Evolutionary conservation across 1,284 basidiomycete genomes (phyloP), one percentile per base, ranked within the genome.

Genomic region (Microstroma glucosiphilum): DNA sequence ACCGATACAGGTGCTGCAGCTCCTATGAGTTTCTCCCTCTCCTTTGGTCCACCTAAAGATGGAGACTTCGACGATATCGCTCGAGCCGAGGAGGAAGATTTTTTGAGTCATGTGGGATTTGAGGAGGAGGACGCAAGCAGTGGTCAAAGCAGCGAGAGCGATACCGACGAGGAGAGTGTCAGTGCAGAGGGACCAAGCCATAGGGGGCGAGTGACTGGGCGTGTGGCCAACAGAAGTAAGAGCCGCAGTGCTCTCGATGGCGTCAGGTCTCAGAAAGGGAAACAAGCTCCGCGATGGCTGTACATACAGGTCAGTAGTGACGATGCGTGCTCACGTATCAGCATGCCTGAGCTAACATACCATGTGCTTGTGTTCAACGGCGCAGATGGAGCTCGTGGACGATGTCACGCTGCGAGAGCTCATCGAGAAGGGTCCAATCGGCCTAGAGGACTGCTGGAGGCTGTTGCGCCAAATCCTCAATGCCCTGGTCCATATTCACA

Each of bases 381-480:
- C 13, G 2, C 91, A 93, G 77, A 93, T 93, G 90, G 89, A 79
- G 56, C 73, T 72, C 43, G 75, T 78, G 40, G 76, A 77, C 60
- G 75, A 76, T 42, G 67, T 69, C n/a, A 79, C 78, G 9, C 60
- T 79, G 23, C 66, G 70, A 6, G 77, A 78, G 26, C 71, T 72
- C 1, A 74, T 80, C 61, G 78, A 79, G 19, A 66, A 67, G 21
- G 77, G 77, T 1, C 51, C 51, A 7, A 51, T 79, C 9, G 65
- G 66, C 11, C 59, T 72, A 25, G 77, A 90, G 54, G 90, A 94
- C 67, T 87, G 87, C 0, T 96, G 93, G 93, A 82, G 89, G 30
- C 82, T 96, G 19, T 90, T 96, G 73, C 87, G 91, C 88, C 82
- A 92, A 88, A 76, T 91, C 91, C n/a, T 90, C 87, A 80, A 85